Percentiles rank a stretch among this genome's conserved stretches.
Evolutionary conservation across 2,329 filamentous ascomycete species (phyloP).

Genomic region (Sarocladium oryzae): DNA sequence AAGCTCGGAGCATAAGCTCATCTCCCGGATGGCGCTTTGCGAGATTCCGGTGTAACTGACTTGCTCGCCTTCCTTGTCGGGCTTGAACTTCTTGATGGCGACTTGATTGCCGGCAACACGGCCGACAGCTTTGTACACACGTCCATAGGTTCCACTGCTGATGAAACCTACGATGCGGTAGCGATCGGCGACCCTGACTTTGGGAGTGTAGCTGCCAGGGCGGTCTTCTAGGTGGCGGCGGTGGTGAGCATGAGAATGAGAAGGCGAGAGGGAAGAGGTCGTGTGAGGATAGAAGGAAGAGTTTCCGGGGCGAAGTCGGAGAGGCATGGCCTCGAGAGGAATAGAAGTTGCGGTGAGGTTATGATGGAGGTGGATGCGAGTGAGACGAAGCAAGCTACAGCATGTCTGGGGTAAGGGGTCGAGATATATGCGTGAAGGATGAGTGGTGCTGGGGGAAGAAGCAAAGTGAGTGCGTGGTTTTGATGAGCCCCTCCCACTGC

Average conservation of each 20-base stretch:
- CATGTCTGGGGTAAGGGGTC: background rate
- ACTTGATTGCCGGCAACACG: constrained; percentile 67
- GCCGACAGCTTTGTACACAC: constrained; percentile 90
- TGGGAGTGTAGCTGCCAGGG: constrained; percentile 59
- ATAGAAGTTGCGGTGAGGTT: background rate
- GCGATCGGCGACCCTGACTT: constrained; percentile 83
- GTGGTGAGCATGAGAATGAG: constrained; percentile 27
- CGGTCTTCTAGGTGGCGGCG: constrained; percentile 36
- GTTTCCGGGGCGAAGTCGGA: constrained; percentile 25
- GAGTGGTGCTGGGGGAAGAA: no score
- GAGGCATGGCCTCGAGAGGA: constrained; percentile 21
- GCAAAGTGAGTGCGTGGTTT: constrained; percentile 6
- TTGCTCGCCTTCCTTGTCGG: constrained; percentile 94
- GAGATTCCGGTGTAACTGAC: constrained; percentile 96
- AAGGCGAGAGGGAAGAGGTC: constrained; percentile 16
- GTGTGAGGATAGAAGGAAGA: constrained; percentile 14
- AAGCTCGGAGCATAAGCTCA: constrained; percentile 92
- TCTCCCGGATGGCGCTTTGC: constrained; percentile 93
- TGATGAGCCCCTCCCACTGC: background rate
- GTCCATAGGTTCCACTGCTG: constrained; percentile 93
- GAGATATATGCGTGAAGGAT: no score
- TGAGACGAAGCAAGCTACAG: background rate
- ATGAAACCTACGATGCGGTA: constrained; percentile 99
- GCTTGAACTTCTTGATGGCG: constrained; percentile 99
- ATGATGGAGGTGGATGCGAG: background rate